phyloP scores from a whole-genome alignment of 1,284 basidiomycete genomes.

The Cryptococcus sp. region DNA sequence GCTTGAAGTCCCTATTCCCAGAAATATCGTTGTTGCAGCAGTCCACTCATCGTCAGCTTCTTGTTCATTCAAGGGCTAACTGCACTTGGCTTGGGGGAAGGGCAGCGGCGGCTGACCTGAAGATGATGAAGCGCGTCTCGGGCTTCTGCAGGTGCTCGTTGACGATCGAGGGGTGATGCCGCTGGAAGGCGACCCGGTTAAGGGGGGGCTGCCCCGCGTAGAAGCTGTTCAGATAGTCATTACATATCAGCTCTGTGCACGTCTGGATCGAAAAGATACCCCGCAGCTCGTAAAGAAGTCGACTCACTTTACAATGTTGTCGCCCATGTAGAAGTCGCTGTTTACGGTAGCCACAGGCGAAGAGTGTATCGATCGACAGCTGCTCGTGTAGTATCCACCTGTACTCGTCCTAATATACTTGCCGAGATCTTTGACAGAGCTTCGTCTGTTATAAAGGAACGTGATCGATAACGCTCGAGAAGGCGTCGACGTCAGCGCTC shows the following conservation, averaged over 20 bases:
- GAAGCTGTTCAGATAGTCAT: conserved; percentile 54
- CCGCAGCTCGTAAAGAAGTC: background rate
- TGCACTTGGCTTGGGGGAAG: background rate
- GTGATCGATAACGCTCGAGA: no score
- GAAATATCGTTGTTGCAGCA: background rate
- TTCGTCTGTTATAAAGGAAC: no score
- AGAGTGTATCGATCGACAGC: no score
- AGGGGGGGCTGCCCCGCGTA: conserved; percentile 70
- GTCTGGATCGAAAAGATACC: background rate
- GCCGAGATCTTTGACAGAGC: no score
- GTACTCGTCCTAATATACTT: no score
- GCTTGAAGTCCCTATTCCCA: conserved; percentile 34
- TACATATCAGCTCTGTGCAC: background rate
- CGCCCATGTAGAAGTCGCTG: conserved; percentile 33
- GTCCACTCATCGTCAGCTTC: background rate
- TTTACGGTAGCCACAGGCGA: no score
- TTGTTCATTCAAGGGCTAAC: background rate
- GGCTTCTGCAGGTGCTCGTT: conserved; percentile 62
- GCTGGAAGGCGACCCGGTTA: conserved; percentile 81
- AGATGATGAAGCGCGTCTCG: conserved; percentile 67
- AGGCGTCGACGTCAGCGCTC: no score
- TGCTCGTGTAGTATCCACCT: no score
- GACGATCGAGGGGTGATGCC: conserved; percentile 66
- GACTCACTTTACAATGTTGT: conserved; percentile 49
- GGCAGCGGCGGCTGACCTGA: conserved; percentile 52